These are phyloP conservation scores for Xylariaceae sp. DNA, from an alignment of 2,329 filamentous ascomycete genomes.

Conservation along the genomic window DNA sequence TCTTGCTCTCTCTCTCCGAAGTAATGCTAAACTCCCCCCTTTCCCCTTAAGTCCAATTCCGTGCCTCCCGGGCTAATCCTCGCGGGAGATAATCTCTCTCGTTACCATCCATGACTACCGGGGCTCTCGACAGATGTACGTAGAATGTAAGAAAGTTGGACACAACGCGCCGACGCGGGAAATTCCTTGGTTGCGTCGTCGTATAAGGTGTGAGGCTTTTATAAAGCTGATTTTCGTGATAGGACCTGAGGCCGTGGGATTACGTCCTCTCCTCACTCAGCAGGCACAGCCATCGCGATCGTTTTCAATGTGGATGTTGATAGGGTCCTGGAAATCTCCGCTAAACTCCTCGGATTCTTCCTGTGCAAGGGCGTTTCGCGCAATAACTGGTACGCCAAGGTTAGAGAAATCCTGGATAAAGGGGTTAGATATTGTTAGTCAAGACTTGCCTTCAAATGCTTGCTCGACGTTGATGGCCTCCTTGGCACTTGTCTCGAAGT, in stretches of 20 bases:
- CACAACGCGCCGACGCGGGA: not conserved
- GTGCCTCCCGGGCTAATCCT: not conserved
- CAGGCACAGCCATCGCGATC: conserved; percentile 91
- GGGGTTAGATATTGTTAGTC: not conserved
- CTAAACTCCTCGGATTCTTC: conserved; percentile 98
- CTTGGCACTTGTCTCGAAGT: conserved; percentile 99
- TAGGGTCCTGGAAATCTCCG: conserved; percentile 94
- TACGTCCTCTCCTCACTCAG: conserved; percentile 42
- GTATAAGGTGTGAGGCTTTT: conserved; percentile 10
- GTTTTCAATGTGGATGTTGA: conserved; percentile 95
- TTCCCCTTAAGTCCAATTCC: conserved; percentile 7
- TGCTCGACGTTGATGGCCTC: conserved; percentile 97
- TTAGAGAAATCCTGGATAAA: not conserved
- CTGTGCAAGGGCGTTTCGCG: conserved; percentile 88
- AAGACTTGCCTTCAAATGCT: conserved; percentile 56
- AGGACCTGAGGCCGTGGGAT: not conserved
- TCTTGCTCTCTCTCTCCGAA: not conserved
- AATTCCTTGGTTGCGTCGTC: not conserved
- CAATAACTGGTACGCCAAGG: conserved; percentile 65
- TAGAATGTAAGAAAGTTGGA: not conserved
- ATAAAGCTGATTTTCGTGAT: conserved; percentile 3
- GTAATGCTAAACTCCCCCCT: conserved; percentile 1
- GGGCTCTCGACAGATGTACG: conserved; percentile 1
- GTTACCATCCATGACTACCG: not conserved
- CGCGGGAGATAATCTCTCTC: not conserved